These are phyloP conservation scores for Exophiala dermatitidis DNA, from an alignment of 2,329 filamentous ascomycete species.

Conservation along the genomic window DNA sequence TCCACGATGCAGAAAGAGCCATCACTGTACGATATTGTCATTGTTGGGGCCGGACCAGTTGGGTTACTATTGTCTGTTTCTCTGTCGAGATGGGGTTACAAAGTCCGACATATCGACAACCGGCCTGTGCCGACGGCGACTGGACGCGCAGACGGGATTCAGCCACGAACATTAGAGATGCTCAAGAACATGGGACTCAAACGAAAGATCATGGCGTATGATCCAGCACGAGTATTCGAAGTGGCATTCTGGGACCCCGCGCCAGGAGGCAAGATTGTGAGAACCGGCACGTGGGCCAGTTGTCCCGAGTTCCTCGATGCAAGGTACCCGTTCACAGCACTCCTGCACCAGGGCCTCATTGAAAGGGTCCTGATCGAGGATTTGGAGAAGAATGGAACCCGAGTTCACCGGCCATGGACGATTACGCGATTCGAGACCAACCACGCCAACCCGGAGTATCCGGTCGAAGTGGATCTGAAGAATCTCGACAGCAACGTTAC, in stretches of 20 bases:
- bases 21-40: conserved; percentile 54
- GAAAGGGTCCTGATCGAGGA: conserved; percentile 57
- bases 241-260: conserved; percentile 60
- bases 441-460: conserved; percentile 59
- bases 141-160: conserved; percentile 84
- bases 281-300: conserved; percentile 69
- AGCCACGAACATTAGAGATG: conserved; percentile 79
- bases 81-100: conserved; percentile 87
- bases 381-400: conserved; percentile 51
- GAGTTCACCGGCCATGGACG: conserved; percentile 54
- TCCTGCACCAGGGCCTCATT: conserved; percentile 57
- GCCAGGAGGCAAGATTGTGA: conserved; percentile 48
- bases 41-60: conserved; percentile 82
- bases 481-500: conserved; percentile 65
- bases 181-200: conserved; percentile 86
- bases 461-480: conserved; percentile 69
- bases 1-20: conserved; percentile 17
- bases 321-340: conserved; percentile 56
- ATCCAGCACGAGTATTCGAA: conserved; percentile 76
- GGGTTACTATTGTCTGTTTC: conserved; percentile 82
- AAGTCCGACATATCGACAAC: conserved; percentile 91
- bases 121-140: conserved; percentile 75
- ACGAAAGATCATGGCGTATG: conserved; percentile 75
- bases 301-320: conserved; percentile 75
- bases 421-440: conserved; percentile 57